phyloP scores from a whole-genome alignment of 202 grass and related monocot species.

The Digitaria exilis region DNA sequence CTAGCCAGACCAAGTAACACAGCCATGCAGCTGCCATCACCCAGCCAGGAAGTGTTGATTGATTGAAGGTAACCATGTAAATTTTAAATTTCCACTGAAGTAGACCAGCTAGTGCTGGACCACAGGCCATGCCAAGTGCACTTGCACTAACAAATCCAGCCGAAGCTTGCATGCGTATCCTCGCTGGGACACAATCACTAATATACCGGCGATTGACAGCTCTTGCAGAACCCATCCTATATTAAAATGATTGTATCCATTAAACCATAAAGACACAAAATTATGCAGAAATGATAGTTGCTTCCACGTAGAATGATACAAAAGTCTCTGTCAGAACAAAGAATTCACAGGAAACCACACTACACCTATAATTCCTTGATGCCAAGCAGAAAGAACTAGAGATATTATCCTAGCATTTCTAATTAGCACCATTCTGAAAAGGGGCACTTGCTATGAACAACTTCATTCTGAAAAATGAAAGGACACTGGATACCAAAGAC shows the following conservation, averaged over 20 bases:
- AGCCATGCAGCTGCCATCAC: slow-evolving; percentile 92
- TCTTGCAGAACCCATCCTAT: slow-evolving; percentile 89
- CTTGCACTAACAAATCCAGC: slow-evolving; percentile 93
- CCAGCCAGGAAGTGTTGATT: slow-evolving; percentile 93
- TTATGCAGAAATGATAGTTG: slow-evolving; percentile 11
- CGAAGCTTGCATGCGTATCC: slow-evolving; percentile 90
- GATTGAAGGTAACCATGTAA: slow-evolving; percentile 77
- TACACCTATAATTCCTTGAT: background rate
- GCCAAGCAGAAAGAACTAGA: background rate
- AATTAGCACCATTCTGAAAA: background rate
- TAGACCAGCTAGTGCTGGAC: slow-evolving; percentile 90
- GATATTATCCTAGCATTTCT: background rate
- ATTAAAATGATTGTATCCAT: slow-evolving; percentile 34
- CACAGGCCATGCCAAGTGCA: slow-evolving; percentile 96
- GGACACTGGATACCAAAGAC: background rate
- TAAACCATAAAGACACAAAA: slow-evolving; percentile 25
- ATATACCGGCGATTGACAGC: slow-evolving; percentile 96
- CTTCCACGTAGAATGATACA: background rate
- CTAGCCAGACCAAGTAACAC: slow-evolving; percentile 78
- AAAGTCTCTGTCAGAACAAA: background rate
- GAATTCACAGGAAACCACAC: background rate
- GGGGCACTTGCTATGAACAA: slow-evolving; percentile 1
- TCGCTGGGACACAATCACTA: slow-evolving; percentile 93
- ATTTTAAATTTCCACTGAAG: slow-evolving; percentile 95
- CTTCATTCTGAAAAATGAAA: slow-evolving; percentile 3